These are phyloP conservation scores for Ascocoryne sarcoides DNA, from an alignment of 2,329 filamentous ascomycete species.

Conservation along the genomic window DNA sequence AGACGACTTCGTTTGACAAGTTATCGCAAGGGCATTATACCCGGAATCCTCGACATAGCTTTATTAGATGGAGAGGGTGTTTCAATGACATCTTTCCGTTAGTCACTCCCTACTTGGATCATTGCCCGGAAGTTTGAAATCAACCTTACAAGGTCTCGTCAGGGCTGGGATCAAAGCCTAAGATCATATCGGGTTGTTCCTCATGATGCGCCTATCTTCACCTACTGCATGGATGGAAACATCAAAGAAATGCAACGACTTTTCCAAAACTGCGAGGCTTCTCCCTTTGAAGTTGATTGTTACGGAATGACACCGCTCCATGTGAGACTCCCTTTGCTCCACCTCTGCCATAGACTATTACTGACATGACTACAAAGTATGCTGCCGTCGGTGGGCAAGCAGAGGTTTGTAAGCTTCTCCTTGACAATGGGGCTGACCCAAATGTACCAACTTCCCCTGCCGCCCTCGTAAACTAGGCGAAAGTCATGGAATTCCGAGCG, in stretches of 20 bases:
- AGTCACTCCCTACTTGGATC: conserved; percentile 5
- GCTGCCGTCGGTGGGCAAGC: not conserved
- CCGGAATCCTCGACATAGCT: not conserved
- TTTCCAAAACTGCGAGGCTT: not conserved
- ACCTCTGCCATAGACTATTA: not conserved
- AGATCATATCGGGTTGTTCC: conserved; percentile 5
- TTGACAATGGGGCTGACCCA: conserved; percentile 1
- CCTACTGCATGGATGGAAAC: conserved; percentile 4
- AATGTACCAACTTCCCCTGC: not conserved
- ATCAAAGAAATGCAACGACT: conserved; percentile 1
- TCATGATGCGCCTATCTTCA: conserved; percentile 3
- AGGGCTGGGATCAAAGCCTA: conserved; percentile 9
- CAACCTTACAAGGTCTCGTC: conserved; percentile 4
- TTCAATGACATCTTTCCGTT: conserved; percentile 1
- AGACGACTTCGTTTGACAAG: not conserved
- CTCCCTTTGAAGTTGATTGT: conserved; percentile 3
- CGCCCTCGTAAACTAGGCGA: not conserved
- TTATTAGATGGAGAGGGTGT: not conserved
- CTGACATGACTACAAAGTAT: not conserved
- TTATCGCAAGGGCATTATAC: too few relatives aligned
- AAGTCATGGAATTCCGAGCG: too few relatives aligned
- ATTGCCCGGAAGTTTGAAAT: conserved; percentile 5
- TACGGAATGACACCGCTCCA: conserved; percentile 2
- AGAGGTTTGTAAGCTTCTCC: not conserved
- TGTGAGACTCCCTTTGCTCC: not conserved